These are phyloP conservation scores for Arbutus unedo DNA, from an alignment of 148 eudicot species.

Conservation along the genomic window DNA sequence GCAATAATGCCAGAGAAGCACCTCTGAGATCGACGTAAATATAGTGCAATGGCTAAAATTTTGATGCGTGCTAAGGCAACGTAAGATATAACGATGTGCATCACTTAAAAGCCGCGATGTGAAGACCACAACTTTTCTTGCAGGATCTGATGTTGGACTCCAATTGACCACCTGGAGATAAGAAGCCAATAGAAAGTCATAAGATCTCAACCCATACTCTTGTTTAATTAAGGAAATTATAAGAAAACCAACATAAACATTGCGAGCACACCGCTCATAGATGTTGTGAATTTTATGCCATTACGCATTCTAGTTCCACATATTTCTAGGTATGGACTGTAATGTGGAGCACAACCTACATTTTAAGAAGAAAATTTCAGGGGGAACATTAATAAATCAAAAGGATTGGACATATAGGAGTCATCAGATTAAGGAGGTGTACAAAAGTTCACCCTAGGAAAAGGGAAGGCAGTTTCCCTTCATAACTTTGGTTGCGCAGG, in stretches of 20 bases:
- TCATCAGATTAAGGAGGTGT: background rate
- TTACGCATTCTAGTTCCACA: background rate
- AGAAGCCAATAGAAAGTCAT: slow-evolving; percentile 7
- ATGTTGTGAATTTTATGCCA: background rate
- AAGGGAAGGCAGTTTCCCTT: slow-evolving; percentile 3
- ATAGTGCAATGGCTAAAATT: slow-evolving; percentile 52
- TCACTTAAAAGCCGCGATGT: slow-evolving; percentile 84
- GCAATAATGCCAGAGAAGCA: slow-evolving; percentile 22
- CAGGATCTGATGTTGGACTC: slow-evolving; percentile 42
- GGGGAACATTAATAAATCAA: background rate
- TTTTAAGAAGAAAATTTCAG: background rate
- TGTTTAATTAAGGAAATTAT: background rate
- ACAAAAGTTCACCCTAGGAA: background rate
- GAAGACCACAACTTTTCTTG: slow-evolving; percentile 67
- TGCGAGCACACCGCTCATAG: too few relatives aligned
- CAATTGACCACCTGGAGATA: slow-evolving; percentile 60
- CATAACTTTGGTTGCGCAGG: slow-evolving; percentile 1
- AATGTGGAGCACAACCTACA: background rate
- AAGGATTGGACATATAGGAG: background rate
- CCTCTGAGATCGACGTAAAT: slow-evolving; percentile 94
- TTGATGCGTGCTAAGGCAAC: slow-evolving; percentile 72
- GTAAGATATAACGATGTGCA: slow-evolving; percentile 83
- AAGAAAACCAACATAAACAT: slow-evolving; percentile 6
- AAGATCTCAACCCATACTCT: background rate
- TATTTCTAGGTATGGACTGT: background rate